Conservation (phyloP, 2,329 filamentous ascomycete species). For the Penicillium sp. region DNA sequence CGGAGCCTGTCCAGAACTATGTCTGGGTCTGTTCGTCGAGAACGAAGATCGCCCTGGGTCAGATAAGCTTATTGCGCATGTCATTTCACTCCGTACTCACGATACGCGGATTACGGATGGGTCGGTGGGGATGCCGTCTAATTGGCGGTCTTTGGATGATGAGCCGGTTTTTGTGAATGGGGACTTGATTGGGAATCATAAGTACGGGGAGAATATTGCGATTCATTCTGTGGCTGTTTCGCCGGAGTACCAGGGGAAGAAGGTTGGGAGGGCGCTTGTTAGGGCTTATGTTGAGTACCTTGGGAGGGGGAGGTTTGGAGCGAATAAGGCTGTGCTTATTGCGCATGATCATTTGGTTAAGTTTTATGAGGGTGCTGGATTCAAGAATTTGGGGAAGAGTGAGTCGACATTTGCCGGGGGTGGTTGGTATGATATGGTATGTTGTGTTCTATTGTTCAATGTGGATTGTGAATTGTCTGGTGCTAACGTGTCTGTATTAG, state of each 20-base stretch:
- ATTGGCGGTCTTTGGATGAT: constrained; percentile 10
- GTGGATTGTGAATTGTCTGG: not conserved
- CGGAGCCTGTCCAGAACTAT: constrained; percentile 9
- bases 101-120: constrained; percentile 11
- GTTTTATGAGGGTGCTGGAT: constrained; percentile 18
- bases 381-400: constrained; percentile 13
- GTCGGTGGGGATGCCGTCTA: constrained; percentile 18
- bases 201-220: constrained; percentile 11
- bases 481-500: not conserved
- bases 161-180: constrained; percentile 4
- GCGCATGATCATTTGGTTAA: constrained; percentile 18
- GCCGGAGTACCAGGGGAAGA: constrained; percentile 16
- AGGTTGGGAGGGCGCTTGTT: constrained; percentile 15
- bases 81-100: constrained; percentile 12
- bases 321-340: constrained; percentile 13
- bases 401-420: constrained; percentile 15
- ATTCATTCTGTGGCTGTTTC: constrained; percentile 18
- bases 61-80: constrained; percentile 15
- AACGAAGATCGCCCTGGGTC: not conserved
- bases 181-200: constrained; percentile 17
- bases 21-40: constrained; percentile 15
- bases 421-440: constrained; percentile 18
- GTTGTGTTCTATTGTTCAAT: not conserved
- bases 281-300: constrained; percentile 13
- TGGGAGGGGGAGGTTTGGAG: not conserved